These are phyloP conservation scores for Dysphania ambrosioides DNA, from an alignment of 148 eudicot species.

Conservation along the genomic window DNA sequence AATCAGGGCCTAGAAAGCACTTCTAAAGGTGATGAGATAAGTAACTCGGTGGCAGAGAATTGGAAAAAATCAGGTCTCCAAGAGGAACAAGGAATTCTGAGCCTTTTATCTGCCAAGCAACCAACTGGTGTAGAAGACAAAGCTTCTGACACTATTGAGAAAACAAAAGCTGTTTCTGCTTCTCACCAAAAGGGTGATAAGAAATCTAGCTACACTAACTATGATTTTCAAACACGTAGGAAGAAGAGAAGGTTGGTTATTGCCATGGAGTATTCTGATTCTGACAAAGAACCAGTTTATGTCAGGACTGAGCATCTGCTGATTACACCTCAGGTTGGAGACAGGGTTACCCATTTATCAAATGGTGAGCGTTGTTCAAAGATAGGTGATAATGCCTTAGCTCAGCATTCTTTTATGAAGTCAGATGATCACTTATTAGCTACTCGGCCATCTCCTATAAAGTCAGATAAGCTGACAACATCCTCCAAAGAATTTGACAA, in stretches of 20 bases:
- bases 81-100: constrained; percentile 8
- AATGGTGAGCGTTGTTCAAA: constrained; percentile 15
- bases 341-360: not conserved
- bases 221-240: constrained; percentile 10
- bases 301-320: constrained; percentile 1
- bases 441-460: constrained; percentile 2
- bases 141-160: not conserved
- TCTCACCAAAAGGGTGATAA: not conserved
- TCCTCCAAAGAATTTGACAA: constrained; percentile 5
- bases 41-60: not conserved
- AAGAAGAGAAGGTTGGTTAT: constrained; percentile 26
- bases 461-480: constrained; percentile 1
- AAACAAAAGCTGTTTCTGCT: constrained; percentile 9
- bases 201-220: not conserved
- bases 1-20: not conserved
- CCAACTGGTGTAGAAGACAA: not conserved
- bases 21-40: constrained; percentile 1
- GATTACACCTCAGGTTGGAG: not conserved
- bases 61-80: not conserved
- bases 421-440: constrained; percentile 4
- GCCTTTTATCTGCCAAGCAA: not conserved
- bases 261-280: constrained; percentile 27
- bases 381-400: constrained; percentile 6
- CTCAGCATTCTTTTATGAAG: constrained; percentile 6
- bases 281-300: constrained; percentile 27